Evolutionary conservation across 768 basidiomycete species (phyloP).

Genomic region (Tricholoma sp.): DNA sequence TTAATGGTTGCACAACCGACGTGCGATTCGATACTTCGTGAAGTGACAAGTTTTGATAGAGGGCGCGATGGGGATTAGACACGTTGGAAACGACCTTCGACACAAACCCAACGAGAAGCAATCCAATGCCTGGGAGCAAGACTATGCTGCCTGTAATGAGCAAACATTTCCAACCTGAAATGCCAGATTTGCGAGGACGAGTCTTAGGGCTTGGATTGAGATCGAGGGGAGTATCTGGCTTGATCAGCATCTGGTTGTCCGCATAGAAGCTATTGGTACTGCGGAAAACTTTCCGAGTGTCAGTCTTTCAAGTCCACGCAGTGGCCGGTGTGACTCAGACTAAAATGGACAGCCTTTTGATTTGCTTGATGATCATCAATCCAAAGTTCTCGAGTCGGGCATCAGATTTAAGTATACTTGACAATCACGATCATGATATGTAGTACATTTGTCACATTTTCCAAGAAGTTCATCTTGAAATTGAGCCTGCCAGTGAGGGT

Average conservation of each 20-base stretch:
- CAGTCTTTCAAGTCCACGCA: no score
- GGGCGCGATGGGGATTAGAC: constrained; percentile 8
- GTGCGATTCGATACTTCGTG: constrained; percentile 2
- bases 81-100: background rate
- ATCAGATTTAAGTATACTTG: no score
- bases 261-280: background rate
- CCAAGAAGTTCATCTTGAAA: no score
- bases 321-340: no score
- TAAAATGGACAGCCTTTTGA: no score
- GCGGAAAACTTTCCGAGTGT: background rate
- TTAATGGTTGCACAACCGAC: constrained; percentile 11
- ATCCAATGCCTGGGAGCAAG: constrained; percentile 1
- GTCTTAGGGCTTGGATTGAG: constrained; percentile 1
- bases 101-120: constrained; percentile 2
- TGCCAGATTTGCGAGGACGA: constrained; percentile 1
- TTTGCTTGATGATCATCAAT: no score
- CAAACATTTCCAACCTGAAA: constrained; percentile 10
- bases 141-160: constrained; percentile 1
- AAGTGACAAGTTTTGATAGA: constrained; percentile 8
- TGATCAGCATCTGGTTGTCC: background rate
- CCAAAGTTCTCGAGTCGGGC: no score
- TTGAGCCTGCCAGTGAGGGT: no score
- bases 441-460: no score
- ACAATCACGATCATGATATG: no score
- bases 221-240: background rate